Evolutionary conservation across 257 asterid genomes (phyloP), one percentile per base, ranked within the genome.

Genomic region (Gentiana dahurica): DNA sequence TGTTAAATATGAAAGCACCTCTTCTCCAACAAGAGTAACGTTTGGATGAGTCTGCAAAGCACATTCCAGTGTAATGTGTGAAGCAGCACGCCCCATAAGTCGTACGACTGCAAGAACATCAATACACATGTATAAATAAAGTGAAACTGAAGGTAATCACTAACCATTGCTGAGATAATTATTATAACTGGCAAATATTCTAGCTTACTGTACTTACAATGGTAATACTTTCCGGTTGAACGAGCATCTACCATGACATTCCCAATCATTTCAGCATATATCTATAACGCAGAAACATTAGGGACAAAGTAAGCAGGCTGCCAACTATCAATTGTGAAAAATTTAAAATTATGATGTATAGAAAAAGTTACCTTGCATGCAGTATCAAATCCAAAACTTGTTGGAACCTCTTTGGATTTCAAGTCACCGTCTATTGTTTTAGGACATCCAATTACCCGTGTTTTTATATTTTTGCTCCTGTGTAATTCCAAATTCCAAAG

Each of bases 1-100:
- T 41, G 46, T 5, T 5, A 41, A 39, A 41, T 24, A 34, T 38
- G 58, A 35, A 37, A 44, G 58, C 75, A 91, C 98, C 98, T 91
- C 98, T 83, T 91, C 98, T 61, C 96, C 98, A 69, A 91, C 78
- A 57, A 91, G 86, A 71, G 98, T 85, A 68, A 91, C 60, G 69
- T 91, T 91, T 56, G 98, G 96, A 76, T 85, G 98, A 64, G 98
- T 91, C 76, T 91, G 96, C 77, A 91, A 62, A 55, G 98, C 98
- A 71, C 98, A 91, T 82, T 91, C 98, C 55, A 91, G 66, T 57
- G 98, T 91, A 58, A 91, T 91, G 83, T 91, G 98, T 60, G 99
- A 92, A 65, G 97, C 99, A 71, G 99, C 86, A 72, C 97, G 94
- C 4, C 99, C 99, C 99, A 92, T 92, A 58, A 92, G 97, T 63